phyloP scores from a whole-genome alignment of 352 stramenopile species.

The Albugo laibachii region DNA sequence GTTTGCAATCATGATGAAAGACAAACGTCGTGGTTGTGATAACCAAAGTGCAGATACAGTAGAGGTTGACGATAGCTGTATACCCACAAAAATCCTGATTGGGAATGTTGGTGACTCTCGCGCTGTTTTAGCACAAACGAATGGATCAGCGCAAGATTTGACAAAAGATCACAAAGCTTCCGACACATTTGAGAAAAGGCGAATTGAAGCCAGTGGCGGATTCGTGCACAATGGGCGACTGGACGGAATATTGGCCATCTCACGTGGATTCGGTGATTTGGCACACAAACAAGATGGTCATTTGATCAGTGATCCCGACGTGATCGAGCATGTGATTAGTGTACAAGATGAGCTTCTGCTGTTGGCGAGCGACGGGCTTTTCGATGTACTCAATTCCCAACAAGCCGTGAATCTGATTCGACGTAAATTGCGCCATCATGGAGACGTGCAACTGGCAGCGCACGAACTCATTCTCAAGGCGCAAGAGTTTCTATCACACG shows the following conservation, averaged over 20 bases:
- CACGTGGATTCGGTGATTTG: slow-evolving; percentile 74
- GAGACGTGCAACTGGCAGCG: slow-evolving; percentile 75
- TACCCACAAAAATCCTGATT: slow-evolving; percentile 24
- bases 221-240: slow-evolving; percentile 79
- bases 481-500: slow-evolving; percentile 75
- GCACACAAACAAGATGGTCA: slow-evolving; percentile 80
- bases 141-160: slow-evolving; percentile 57
- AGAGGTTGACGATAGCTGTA: too few relatives aligned
- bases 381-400: slow-evolving; percentile 82
- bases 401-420: slow-evolving; percentile 82
- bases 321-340: slow-evolving; percentile 37
- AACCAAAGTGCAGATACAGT: not conserved
- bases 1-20: slow-evolving; percentile 35
- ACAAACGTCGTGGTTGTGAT: not conserved
- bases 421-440: slow-evolving; percentile 68
- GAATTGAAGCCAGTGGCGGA: slow-evolving; percentile 63
- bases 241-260: slow-evolving; percentile 75
- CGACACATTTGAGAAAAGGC: slow-evolving; percentile 43
- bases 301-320: slow-evolving; percentile 63
- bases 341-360: slow-evolving; percentile 77
- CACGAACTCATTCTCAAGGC: slow-evolving; percentile 78
- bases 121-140: slow-evolving; percentile 64
- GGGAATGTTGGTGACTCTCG: slow-evolving; percentile 82
- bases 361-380: slow-evolving; percentile 81
- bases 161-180: slow-evolving; percentile 80